These are phyloP conservation scores for Yamadazyma friedrichii DNA, from an alignment of 1,139 yeast species.

Conservation along the genomic window DNA sequence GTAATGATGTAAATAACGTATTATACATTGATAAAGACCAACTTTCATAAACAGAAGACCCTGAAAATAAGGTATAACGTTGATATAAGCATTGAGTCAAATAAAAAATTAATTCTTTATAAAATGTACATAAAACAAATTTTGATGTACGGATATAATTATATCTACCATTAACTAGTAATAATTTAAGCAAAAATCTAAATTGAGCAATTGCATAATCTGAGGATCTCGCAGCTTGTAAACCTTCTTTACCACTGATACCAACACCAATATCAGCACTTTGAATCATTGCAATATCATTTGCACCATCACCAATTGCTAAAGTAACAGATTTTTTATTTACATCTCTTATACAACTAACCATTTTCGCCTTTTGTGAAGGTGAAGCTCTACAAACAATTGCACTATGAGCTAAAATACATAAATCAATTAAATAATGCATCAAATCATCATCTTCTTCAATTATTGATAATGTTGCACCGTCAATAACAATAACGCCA, in stretches of 20 bases:
- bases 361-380: slow-evolving; percentile 92
- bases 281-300: slow-evolving; percentile 98
- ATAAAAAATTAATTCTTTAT: slow-evolving; percentile 88
- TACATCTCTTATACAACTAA: slow-evolving; percentile 66
- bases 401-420: slow-evolving; percentile 86
- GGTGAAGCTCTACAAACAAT: slow-evolving; percentile 97
- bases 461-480: slow-evolving; percentile 70
- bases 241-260: slow-evolving; percentile 93
- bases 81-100: slow-evolving; percentile 87
- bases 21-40: slow-evolving; percentile 98
- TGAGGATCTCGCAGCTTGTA: slow-evolving; percentile 93
- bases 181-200: slow-evolving; percentile 73
- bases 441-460: slow-evolving; percentile 72
- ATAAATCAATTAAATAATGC: slow-evolving; percentile 76
- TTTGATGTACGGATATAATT: slow-evolving; percentile 90
- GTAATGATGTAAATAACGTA: slow-evolving; percentile 88
- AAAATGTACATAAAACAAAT: slow-evolving; percentile 90
- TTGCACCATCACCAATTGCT: slow-evolving; percentile 99
- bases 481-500: slow-evolving; percentile 91
- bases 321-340: slow-evolving; percentile 72
- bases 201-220: slow-evolving; percentile 97
- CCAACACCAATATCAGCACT: slow-evolving; percentile 98
- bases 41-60: slow-evolving; percentile 88
- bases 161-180: slow-evolving; percentile 93
- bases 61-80: slow-evolving; percentile 84